Evolutionary conservation across 441 rosid genomes (phyloP).

Genomic region (Capsella rubella): DNA sequence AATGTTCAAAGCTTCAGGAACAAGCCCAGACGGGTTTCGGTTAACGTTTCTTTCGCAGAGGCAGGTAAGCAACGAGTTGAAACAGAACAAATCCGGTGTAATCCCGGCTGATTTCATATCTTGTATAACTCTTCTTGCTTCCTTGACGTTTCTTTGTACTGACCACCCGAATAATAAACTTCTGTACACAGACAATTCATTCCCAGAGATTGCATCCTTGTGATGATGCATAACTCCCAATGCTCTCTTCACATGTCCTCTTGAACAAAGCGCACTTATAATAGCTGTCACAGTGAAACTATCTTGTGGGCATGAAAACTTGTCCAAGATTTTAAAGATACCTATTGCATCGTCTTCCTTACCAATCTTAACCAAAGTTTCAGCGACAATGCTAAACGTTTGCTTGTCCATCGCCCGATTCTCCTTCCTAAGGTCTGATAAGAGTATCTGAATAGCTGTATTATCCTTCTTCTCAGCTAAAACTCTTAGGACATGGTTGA

Average conservation of each 20-base stretch:
- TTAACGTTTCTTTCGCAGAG: conserved; percentile 66
- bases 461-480: conserved; percentile 77
- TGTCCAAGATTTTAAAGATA: conserved; percentile 81
- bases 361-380: conserved; percentile 71
- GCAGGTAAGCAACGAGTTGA: conserved; percentile 69
- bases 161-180: conserved; percentile 80
- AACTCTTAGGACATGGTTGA: conserved; percentile 68
- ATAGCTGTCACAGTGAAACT: conserved; percentile 60
- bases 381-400: conserved; percentile 68
- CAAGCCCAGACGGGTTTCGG: conserved; percentile 77
- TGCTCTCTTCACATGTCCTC: conserved; percentile 85
- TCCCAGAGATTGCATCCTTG: conserved; percentile 55
- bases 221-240: conserved; percentile 77
- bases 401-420: conserved; percentile 62
- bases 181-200: conserved; percentile 62
- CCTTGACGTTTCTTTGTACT: conserved; percentile 64
- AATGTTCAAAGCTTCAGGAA: conserved; percentile 83
- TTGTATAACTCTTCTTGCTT: conserved; percentile 71
- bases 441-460: conserved; percentile 62
- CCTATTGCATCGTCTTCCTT: conserved; percentile 87
- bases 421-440: conserved; percentile 70
- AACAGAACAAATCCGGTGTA: conserved; percentile 72
- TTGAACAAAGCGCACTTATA: conserved; percentile 72
- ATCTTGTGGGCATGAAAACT: conserved; percentile 72
- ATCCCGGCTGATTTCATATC: conserved; percentile 73